These are phyloP conservation scores for Epicoccum nigrum DNA, from an alignment of 2,329 filamentous ascomycete genomes.

Conservation along the genomic window DNA sequence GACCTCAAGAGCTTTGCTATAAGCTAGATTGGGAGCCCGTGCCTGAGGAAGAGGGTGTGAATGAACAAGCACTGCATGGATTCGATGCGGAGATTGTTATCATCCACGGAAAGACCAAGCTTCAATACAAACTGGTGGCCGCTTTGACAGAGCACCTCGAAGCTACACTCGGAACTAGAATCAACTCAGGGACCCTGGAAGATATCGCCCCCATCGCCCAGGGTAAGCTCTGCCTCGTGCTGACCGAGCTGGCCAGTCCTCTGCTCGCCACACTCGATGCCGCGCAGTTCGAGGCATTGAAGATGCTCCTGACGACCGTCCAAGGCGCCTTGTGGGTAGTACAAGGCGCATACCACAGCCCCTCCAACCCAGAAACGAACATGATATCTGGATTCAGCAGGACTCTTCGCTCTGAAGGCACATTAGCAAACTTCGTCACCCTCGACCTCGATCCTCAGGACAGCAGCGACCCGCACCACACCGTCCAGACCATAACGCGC, in stretches of 20 bases:
- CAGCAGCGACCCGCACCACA: background rate
- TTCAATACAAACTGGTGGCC: slow-evolving; percentile 21
- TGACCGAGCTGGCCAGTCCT: slow-evolving; percentile 14
- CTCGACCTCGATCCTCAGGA: slow-evolving; percentile 17
- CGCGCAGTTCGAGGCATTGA: slow-evolving; percentile 6
- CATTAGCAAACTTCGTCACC: slow-evolving; percentile 16
- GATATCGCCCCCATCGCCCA: background rate
- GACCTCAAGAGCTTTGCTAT: slow-evolving; percentile 35
- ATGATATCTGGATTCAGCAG: slow-evolving; percentile 21
- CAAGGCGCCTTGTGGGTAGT: slow-evolving; percentile 18
- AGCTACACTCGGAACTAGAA: background rate
- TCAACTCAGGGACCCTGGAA: background rate
- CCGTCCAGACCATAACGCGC: slow-evolving; percentile 5
- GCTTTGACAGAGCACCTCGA: background rate
- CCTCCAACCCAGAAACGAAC: slow-evolving; percentile 10
- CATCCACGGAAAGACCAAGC: slow-evolving; percentile 18
- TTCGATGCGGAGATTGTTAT: slow-evolving; percentile 20
- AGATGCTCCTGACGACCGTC: slow-evolving; percentile 4
- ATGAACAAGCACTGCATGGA: background rate
- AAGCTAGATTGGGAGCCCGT: slow-evolving; percentile 34
- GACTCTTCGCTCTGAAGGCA: slow-evolving; percentile 20
- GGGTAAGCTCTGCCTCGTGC: slow-evolving; percentile 24
- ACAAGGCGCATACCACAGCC: slow-evolving; percentile 7
- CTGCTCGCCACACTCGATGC: slow-evolving; percentile 10
- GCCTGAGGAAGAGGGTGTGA: background rate